Conservation (phyloP, 176 grass and related monocot genomes). For the Oryza nivara region DNA sequence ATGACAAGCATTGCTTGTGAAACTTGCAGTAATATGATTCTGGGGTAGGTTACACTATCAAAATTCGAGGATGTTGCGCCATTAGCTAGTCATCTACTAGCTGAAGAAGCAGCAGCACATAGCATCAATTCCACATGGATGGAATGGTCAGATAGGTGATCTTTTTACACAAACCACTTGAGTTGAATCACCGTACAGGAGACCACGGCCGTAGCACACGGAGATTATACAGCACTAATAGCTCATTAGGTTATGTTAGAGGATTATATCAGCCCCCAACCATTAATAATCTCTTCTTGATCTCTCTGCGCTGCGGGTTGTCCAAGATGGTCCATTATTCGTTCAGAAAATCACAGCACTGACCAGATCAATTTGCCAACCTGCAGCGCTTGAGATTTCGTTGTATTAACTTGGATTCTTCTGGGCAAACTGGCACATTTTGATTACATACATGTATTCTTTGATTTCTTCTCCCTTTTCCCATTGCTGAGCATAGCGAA, state of each 20-base stretch:
- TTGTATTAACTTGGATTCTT: slow-evolving; percentile 61
- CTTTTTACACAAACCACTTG: slow-evolving; percentile 50
- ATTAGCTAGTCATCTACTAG: slow-evolving; percentile 49
- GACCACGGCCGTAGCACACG: slow-evolving; percentile 43
- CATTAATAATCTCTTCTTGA: slow-evolving; percentile 51
- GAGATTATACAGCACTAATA: slow-evolving; percentile 75
- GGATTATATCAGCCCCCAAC: slow-evolving; percentile 52
- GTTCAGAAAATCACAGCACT: slow-evolving; percentile 28
- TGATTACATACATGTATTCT: slow-evolving; percentile 56
- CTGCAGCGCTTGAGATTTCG: slow-evolving; percentile 31
- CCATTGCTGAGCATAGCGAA: slow-evolving; percentile 46
- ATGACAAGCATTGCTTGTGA: slow-evolving; percentile 91
- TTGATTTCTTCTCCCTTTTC: slow-evolving; percentile 45
- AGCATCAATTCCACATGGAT: slow-evolving; percentile 29
- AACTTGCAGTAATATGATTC: slow-evolving; percentile 32
- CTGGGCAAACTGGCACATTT: slow-evolving; percentile 47
- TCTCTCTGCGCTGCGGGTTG: slow-evolving; percentile 31
- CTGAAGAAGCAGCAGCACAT: slow-evolving; percentile 45
- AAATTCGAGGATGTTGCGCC: slow-evolving; percentile 18
- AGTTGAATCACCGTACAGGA: slow-evolving; percentile 62
- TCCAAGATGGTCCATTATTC: slow-evolving; percentile 30
- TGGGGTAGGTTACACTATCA: slow-evolving; percentile 36
- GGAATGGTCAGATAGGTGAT: slow-evolving; percentile 44
- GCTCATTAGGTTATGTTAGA: slow-evolving; percentile 65
- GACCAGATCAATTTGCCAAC: slow-evolving; percentile 4